phyloP scores from a whole-genome alignment of 768 basidiomycete species.

The Tricholoma hemisulphureum region DNA sequence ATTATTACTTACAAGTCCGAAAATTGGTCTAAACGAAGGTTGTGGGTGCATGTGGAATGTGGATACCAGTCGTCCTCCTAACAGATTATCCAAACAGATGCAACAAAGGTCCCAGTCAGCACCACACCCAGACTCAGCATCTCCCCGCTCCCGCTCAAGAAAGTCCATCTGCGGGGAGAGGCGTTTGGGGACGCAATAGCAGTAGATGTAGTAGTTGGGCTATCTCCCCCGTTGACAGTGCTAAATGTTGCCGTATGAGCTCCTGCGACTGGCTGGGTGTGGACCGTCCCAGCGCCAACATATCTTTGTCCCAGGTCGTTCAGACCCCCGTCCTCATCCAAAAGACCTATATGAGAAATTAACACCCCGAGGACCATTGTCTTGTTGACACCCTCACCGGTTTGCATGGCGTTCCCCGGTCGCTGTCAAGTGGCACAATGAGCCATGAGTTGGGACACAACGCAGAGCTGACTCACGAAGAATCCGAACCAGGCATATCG shows the following conservation, averaged over 20 bases:
- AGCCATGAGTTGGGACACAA: not conserved
- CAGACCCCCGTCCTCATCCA: slow-evolving; percentile 43
- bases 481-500: slow-evolving; percentile 66
- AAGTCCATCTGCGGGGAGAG: slow-evolving; percentile 9
- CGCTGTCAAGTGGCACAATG: slow-evolving; percentile 30
- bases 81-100: slow-evolving; percentile 15
- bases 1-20: too few species aligned
- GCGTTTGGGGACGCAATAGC: slow-evolving; percentile 20
- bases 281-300: slow-evolving; percentile 43
- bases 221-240: slow-evolving; percentile 37
- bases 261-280: slow-evolving; percentile 33
- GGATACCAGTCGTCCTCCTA: too few species aligned
- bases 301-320: slow-evolving; percentile 47
- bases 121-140: slow-evolving; percentile 8
- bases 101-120: slow-evolving; percentile 12
- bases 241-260: slow-evolving; percentile 27
- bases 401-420: slow-evolving; percentile 36
- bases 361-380: not conserved
- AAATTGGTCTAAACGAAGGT: too few species aligned
- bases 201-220: slow-evolving; percentile 35
- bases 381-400: slow-evolving; percentile 35
- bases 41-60: too few species aligned
- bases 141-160: slow-evolving; percentile 14
- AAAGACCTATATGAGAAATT: slow-evolving; percentile 34
- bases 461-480: slow-evolving; percentile 32